Evolutionary conservation across 1,139 yeast genomes (phyloP).

Genomic region (Debaryomyces singareniensis): DNA sequence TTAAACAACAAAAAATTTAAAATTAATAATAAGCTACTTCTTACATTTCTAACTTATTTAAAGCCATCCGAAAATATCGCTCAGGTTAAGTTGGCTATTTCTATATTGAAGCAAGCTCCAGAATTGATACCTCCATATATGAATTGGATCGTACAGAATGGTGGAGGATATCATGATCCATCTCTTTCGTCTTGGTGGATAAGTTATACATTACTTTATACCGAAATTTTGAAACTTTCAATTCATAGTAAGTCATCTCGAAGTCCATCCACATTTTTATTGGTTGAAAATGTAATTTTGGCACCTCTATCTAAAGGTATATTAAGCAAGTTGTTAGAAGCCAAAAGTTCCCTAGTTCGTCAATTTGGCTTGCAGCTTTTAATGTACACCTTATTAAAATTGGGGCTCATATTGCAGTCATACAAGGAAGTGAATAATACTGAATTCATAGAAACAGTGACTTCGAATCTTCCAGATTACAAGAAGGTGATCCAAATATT

Average conservation of each 20-base stretch:
- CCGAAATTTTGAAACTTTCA: conserved; percentile 51
- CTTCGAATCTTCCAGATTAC: conserved; percentile 24
- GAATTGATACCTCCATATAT: conserved; percentile 75
- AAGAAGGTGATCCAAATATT: conserved; percentile 12
- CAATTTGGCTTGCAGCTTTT: conserved; percentile 63
- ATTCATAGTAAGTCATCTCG: conserved; percentile 28
- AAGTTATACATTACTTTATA: conserved; percentile 59
- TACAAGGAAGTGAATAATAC: conserved; percentile 27
- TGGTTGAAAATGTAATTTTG: conserved; percentile 59
- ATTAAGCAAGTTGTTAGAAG: conserved; percentile 52
- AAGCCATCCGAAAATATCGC: conserved; percentile 76
- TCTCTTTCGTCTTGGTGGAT: conserved; percentile 76
- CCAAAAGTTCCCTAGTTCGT: conserved; percentile 50
- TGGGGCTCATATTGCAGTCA: conserved; percentile 29
- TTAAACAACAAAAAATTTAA: conserved; percentile 47
- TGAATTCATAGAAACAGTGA: conserved; percentile 23
- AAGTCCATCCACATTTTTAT: conserved; percentile 11
- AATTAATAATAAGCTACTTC: conserved; percentile 61
- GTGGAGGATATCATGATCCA: conserved; percentile 64
- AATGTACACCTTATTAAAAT: conserved; percentile 47
- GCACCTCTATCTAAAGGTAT: conserved; percentile 55
- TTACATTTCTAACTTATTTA: conserved; percentile 54
- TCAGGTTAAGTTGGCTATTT: conserved; percentile 52
- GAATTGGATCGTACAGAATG: conserved; percentile 45
- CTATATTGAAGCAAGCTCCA: conserved; percentile 49